These are phyloP conservation scores for Microbotryum scabiosae DNA, from an alignment of 1,284 basidiomycete species.

Conservation along the genomic window DNA sequence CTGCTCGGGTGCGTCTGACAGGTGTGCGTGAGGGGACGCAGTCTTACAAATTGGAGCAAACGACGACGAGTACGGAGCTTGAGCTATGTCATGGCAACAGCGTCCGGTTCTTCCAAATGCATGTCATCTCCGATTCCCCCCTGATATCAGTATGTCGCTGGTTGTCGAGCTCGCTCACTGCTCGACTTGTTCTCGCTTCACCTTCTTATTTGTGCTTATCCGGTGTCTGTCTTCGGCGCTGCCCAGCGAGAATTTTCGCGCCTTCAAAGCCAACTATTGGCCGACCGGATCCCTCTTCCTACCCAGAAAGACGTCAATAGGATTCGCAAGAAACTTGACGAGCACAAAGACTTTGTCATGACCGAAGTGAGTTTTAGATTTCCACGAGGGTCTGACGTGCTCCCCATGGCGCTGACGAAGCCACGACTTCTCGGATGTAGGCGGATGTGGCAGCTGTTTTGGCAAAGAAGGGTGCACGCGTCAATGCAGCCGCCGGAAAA, in stretches of 20 bases:
- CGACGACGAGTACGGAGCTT: slow-evolving; percentile 54
- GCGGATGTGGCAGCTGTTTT: slow-evolving; percentile 25
- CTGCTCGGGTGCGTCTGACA: too few species aligned
- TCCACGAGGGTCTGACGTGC: background rate
- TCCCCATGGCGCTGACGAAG: background rate
- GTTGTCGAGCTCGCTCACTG: slow-evolving; percentile 15
- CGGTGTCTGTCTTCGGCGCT: background rate
- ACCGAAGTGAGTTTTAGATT: slow-evolving; percentile 55
- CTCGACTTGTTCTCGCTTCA: background rate
- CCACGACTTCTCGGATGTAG: background rate
- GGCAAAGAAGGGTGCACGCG: slow-evolving; percentile 9
- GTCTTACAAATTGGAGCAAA: slow-evolving; percentile 65
- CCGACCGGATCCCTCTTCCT: slow-evolving; percentile 57
- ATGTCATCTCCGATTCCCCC: slow-evolving; percentile 65
- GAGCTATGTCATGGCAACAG: slow-evolving; percentile 63
- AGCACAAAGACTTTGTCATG: slow-evolving; percentile 53
- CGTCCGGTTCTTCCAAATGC: slow-evolving; percentile 56
- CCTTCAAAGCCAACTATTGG: slow-evolving; percentile 46
- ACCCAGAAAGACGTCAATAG: slow-evolving; percentile 56
- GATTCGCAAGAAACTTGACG: slow-evolving; percentile 55
- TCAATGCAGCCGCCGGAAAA: slow-evolving; percentile 11
- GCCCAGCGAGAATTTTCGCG: slow-evolving; percentile 67
- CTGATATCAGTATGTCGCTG: slow-evolving; percentile 50
- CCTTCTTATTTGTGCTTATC: background rate
- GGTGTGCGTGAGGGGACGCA: slow-evolving; percentile 37